phyloP scores from a whole-genome alignment of 768 basidiomycete species.

The Calocybe indica region DNA sequence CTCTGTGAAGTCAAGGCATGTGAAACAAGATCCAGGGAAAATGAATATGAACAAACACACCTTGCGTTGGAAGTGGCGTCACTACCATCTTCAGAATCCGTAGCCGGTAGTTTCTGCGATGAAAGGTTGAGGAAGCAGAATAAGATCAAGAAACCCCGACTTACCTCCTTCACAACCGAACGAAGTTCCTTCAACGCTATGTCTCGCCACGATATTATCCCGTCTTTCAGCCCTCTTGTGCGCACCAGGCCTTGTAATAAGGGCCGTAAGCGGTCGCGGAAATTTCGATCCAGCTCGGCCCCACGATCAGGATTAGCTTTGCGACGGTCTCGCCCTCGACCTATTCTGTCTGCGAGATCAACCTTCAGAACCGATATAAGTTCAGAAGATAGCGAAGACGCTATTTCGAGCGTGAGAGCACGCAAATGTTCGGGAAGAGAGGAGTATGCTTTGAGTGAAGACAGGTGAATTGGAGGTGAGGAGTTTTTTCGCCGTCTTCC shows the following conservation, averaged over 20 bases:
- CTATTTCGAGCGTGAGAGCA: conserved; percentile 69
- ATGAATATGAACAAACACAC: too few relatives aligned
- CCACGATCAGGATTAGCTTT: not conserved
- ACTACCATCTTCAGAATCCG: conserved; percentile 10
- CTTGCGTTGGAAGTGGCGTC: too few relatives aligned
- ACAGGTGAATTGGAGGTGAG: conserved; percentile 47
- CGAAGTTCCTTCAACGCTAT: conserved; percentile 58
- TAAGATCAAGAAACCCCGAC: conserved; percentile 15
- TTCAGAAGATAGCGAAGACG: conserved; percentile 70
- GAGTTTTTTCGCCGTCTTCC: conserved; percentile 13
- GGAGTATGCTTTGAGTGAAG: conserved; percentile 66
- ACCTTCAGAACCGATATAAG: conserved; percentile 63
- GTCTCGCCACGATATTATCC: conserved; percentile 63
- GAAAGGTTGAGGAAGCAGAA: not conserved
- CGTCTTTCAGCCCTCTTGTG: conserved; percentile 67
- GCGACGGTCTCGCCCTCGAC: conserved; percentile 3
- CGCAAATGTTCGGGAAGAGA: conserved; percentile 70
- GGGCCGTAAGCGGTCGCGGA: conserved; percentile 65
- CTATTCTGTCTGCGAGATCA: conserved; percentile 56
- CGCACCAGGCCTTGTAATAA: conserved; percentile 72
- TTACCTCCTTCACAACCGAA: conserved; percentile 52
- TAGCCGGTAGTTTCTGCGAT: not conserved
- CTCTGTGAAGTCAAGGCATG: conserved; percentile 9
- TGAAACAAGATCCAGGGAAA: too few relatives aligned
- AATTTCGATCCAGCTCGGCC: conserved; percentile 30